Base-by-base conservation (phyloP, 345 rosid genomes). In the Physaria fendleri region DNA sequence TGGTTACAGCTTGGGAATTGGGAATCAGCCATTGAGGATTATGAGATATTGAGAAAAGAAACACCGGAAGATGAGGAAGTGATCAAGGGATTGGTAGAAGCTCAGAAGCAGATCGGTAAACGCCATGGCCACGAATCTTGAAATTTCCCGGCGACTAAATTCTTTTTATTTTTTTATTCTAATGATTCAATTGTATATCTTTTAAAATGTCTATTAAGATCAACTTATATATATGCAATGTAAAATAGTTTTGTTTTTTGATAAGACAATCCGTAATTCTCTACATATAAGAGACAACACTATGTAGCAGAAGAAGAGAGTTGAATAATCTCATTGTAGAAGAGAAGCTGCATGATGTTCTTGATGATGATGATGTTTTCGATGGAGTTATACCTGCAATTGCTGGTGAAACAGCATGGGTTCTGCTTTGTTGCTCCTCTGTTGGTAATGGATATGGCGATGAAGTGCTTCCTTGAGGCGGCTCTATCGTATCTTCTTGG, bases 371-470 rank as follows among this genome's bases (percentile, higher is more conserved):
- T 46, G 52, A 7, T 17, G 91, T 74, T 66, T 64, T 77, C 39
- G 83, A 76, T 22, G 85, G 83, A 47, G 97, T 78, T 66, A 81
- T 82, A 59, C 93, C 89, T 2, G 97, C 95, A 27, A 83, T 71
- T n/a, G 89, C 95, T 23, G 97, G 97, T 28, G 94, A 71, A 45
- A 83, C 87, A 3, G 91, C 97, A 33, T 57, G 80, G 45, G 35
- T 32, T 44, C 79, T 42, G 38, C 74, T 77, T 66, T 80, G 89
- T 41, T 87, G 87, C 75, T 82, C 87, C 5, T 82, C 87, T 25
- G 94, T 76, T 17, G 97, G 95, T 55, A 87, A 70, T 5, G 87
- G 85, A 57, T 71, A 69, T 20, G 71, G 52, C 1, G 83, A 58
- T 64, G 79, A 64, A 15, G 76, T 82, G 8, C 45, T 64, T 34